These are phyloP conservation scores for Beauveria rudraprayagi DNA, from an alignment of 2,329 filamentous ascomycete genomes.

Conservation along the genomic window DNA sequence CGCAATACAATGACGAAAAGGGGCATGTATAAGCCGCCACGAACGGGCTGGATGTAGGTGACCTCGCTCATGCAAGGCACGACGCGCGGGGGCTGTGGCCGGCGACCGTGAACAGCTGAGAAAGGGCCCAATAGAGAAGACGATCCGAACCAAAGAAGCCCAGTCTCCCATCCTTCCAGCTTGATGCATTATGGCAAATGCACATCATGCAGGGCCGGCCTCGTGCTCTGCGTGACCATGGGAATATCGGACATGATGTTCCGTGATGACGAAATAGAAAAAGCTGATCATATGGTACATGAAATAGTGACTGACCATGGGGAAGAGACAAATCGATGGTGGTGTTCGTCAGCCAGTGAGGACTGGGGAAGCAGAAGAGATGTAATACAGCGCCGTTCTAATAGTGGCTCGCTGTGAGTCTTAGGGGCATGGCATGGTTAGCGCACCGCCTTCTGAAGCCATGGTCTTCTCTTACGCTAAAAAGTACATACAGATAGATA, in stretches of 20 bases:
- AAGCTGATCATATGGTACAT: background rate
- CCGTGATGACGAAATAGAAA: background rate
- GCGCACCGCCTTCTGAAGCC: no score
- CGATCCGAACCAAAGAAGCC: background rate
- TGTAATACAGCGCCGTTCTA: no score
- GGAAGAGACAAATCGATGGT: no score
- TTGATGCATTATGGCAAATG: background rate
- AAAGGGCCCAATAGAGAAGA: background rate
- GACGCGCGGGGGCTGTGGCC: background rate
- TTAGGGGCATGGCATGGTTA: no score
- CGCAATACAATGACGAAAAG: background rate
- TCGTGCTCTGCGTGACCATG: background rate
- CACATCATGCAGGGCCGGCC: background rate
- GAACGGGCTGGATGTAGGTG: background rate
- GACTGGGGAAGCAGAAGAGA: no score
- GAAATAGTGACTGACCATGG: background rate
- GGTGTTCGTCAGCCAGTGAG: no score
- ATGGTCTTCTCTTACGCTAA: no score
- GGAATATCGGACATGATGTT: background rate
- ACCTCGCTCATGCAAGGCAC: slow-evolving; percentile 7
- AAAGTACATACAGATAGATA: no score
- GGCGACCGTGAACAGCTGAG: background rate
- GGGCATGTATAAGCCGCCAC: background rate
- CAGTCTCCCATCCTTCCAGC: background rate
- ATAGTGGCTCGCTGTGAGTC: no score